These are phyloP conservation scores for Echinochloa phyllopogon DNA, from an alignment of 176 grass and related monocot species.

Conservation along the genomic window DNA sequence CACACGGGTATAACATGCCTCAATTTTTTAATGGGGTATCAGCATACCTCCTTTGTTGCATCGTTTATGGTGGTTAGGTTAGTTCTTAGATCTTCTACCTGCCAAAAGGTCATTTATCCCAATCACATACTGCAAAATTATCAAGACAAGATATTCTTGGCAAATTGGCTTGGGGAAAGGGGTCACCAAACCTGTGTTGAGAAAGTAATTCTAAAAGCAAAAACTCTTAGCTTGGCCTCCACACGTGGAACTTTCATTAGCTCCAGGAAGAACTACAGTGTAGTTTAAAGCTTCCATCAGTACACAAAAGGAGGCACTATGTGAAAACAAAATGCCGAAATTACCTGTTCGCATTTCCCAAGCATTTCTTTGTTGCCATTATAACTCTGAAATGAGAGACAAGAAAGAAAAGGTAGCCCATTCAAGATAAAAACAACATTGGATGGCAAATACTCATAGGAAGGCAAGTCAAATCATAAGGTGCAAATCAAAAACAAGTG, in stretches of 20 bases:
- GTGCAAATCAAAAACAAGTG: constrained; percentile 19
- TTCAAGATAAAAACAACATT: constrained; percentile 30
- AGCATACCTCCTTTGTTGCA: constrained; percentile 82
- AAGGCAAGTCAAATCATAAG: constrained; percentile 24
- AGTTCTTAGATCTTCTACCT: constrained; percentile 77
- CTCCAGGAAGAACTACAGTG: constrained; percentile 89
- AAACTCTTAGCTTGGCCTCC: constrained; percentile 95
- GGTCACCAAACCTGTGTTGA: constrained; percentile 71
- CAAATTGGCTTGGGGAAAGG: background rate
- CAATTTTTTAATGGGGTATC: background rate
- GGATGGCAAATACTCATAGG: constrained; percentile 16
- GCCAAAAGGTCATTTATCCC: constrained; percentile 33
- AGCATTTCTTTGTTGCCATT: constrained; percentile 92
- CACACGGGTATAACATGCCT: constrained; percentile 4
- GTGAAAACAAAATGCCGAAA: constrained; percentile 43
- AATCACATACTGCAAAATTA: constrained; percentile 35
- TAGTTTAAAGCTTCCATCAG: constrained; percentile 42
- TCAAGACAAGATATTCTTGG: constrained; percentile 18
- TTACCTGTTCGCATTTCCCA: constrained; percentile 97
- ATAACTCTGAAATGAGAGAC: constrained; percentile 61
- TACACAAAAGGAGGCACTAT: constrained; percentile 9
- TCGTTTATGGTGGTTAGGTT: constrained; percentile 89
- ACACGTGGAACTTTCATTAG: constrained; percentile 97
- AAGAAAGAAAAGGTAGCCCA: background rate
- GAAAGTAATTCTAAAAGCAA: constrained; percentile 95